These are phyloP conservation scores for Nakazawaea populi DNA, from an alignment of 805 yeast genomes.

Conservation along the genomic window DNA sequence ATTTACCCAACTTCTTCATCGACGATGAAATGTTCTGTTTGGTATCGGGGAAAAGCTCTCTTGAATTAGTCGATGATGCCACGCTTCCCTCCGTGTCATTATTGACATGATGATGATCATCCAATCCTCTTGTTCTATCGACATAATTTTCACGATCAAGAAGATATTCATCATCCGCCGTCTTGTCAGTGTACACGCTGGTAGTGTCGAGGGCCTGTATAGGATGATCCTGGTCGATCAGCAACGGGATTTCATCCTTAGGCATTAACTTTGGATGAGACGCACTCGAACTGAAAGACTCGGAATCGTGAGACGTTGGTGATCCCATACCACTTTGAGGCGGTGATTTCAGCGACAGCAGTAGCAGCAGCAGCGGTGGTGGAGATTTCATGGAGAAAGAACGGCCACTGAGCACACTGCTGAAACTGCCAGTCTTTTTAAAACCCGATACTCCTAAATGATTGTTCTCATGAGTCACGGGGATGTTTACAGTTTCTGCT, in stretches of 20 bases:
- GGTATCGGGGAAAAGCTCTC: conserved; percentile 18
- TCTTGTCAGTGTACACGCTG: background rate
- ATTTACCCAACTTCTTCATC: conserved; percentile 55
- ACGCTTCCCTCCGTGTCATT: conserved; percentile 13
- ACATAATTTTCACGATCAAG: background rate
- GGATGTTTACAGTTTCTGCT: background rate
- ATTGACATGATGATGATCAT: conserved; percentile 3
- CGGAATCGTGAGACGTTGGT: background rate
- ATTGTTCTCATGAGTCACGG: background rate
- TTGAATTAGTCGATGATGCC: background rate
- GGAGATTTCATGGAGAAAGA: background rate
- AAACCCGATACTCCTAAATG: background rate
- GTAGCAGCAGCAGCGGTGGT: background rate
- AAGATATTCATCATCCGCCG: background rate
- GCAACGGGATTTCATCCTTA: background rate
- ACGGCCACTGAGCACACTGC: background rate
- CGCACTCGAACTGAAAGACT: background rate
- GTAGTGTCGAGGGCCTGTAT: background rate
- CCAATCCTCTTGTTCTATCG: background rate
- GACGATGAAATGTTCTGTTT: conserved; percentile 35
- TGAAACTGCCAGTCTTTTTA: background rate
- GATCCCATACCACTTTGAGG: background rate
- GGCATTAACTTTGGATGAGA: background rate
- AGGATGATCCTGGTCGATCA: background rate
- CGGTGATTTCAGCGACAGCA: background rate